phyloP scores from a whole-genome alignment of 805 yeast genomes.

The Tanozyma kutaoensis region DNA sequence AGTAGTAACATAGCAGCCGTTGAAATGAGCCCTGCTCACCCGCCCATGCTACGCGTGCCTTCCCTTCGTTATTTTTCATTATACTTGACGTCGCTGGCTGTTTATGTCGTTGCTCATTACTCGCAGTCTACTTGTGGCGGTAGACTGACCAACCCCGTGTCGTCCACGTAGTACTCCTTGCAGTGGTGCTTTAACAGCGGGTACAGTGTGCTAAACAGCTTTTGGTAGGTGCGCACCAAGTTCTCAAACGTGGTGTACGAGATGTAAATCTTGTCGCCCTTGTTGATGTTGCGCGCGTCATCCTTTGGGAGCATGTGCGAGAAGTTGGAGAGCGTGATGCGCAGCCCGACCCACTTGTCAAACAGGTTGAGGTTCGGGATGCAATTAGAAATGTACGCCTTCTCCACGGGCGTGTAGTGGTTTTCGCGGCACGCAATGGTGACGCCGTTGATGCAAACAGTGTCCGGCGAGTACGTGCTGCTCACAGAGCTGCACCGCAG shows the following conservation, averaged over 20 bases:
- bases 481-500: too few relatives aligned
- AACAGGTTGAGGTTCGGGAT: slow-evolving; percentile 23
- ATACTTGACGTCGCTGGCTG: too few relatives aligned
- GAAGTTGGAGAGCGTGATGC: slow-evolving; percentile 5
- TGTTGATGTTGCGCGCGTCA: slow-evolving; percentile 3
- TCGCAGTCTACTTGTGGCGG: too few relatives aligned
- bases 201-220: not conserved
- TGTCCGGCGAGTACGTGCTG: too few relatives aligned
- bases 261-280: slow-evolving; percentile 4
- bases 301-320: slow-evolving; percentile 3
- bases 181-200: slow-evolving; percentile 1
- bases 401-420: slow-evolving; percentile 13
- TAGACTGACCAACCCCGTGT: slow-evolving; percentile 5
- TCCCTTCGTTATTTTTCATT: too few relatives aligned
- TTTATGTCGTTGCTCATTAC: too few relatives aligned
- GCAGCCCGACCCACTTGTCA: slow-evolving; percentile 19
- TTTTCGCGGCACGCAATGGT: too few relatives aligned
- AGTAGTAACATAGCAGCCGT: too few relatives aligned
- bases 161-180: slow-evolving; percentile 5
- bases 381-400: slow-evolving; percentile 23
- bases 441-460: too few relatives aligned
- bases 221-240: slow-evolving; percentile 2
- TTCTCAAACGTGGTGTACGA: slow-evolving; percentile 3
- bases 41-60: too few relatives aligned
- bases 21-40: too few relatives aligned